These are phyloP conservation scores for Citeromyces siamensis DNA, from an alignment of 1,139 yeast species.

Conservation along the genomic window DNA sequence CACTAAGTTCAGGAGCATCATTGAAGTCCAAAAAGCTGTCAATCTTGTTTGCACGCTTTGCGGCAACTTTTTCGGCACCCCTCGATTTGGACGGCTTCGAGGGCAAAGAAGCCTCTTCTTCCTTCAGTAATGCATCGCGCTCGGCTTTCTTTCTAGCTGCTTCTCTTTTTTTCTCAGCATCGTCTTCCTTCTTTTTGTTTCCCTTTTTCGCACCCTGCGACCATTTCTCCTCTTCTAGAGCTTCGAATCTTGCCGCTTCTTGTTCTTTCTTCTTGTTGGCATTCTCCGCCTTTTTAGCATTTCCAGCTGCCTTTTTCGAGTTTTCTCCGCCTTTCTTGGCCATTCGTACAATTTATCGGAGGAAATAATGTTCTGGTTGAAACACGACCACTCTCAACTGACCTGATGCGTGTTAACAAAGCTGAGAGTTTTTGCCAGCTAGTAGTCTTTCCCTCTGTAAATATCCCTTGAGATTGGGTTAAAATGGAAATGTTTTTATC, in stretches of 20 bases:
- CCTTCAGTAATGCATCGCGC: conserved; percentile 44
- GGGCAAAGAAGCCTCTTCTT: conserved; percentile 29
- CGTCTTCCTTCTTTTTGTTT: conserved; percentile 59
- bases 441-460: too few species aligned
- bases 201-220: conserved; percentile 61
- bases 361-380: too few species aligned
- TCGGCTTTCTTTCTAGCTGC: conserved; percentile 56
- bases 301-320: conserved; percentile 8
- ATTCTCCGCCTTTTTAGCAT: conserved; percentile 46
- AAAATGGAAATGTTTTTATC: conserved; percentile 33
- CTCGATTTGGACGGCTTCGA: conserved; percentile 52
- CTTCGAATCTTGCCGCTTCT: conserved; percentile 25
- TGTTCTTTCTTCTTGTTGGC: conserved; percentile 42
- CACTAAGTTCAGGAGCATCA: conserved; percentile 41
- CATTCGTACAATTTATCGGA: conserved; percentile 9
- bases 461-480: conserved; percentile 28
- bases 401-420: too few species aligned
- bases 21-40: conserved; percentile 46
- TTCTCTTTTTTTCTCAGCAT: conserved; percentile 45
- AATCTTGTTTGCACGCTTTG: conserved; percentile 49
- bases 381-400: too few species aligned
- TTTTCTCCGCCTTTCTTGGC: conserved; percentile 41
- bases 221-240: conserved; percentile 55
- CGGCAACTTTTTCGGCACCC: conserved; percentile 63
- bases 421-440: too few species aligned